A percentile compares a stretch with the other conserved stretches of the same genome.
Conservation (phyloP, 441 rosid species). For the Eugenia klotzschiana region DNA sequence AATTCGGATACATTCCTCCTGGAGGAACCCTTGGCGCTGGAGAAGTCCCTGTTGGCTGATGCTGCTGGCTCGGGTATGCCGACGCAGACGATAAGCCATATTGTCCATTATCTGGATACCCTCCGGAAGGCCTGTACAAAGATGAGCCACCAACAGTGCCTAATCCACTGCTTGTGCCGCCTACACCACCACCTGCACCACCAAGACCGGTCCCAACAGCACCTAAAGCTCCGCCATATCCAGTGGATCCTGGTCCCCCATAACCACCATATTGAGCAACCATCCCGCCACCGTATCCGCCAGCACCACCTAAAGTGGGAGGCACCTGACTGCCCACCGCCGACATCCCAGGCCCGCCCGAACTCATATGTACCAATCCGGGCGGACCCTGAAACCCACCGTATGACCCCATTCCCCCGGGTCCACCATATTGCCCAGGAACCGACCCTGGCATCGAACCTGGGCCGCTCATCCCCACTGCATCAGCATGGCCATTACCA, state of each 20-base stretch:
- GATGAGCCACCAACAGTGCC: constrained; percentile 8
- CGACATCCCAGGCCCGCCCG: constrained; percentile 22
- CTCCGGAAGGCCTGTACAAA: constrained; percentile 55
- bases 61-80: constrained; percentile 52
- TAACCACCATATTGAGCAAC: constrained; percentile 17
- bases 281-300: constrained; percentile 25
- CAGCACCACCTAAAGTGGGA: constrained; percentile 16
- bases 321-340: constrained; percentile 21
- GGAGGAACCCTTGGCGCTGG: constrained; percentile 64
- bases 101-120: constrained; percentile 50
- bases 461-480: constrained; percentile 39
- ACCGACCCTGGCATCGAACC: constrained; percentile 15
- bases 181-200: constrained; percentile 19
- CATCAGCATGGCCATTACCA: constrained; percentile 13
- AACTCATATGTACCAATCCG: constrained; percentile 33
- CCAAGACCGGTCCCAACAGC: constrained; percentile 25
- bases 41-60: constrained; percentile 36
- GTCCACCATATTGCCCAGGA: constrained; percentile 17
- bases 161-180: not conserved
- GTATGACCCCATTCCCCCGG: constrained; percentile 6
- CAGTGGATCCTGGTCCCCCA: constrained; percentile 2
- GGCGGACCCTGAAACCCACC: constrained; percentile 16
- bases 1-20: constrained; percentile 71
- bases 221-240: constrained; percentile 1
- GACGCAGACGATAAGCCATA: constrained; percentile 37